These are phyloP conservation scores for Coemansia sp. DNA, from an alignment of 192 early-diverging fungal genomes.

Conservation along the genomic window DNA sequence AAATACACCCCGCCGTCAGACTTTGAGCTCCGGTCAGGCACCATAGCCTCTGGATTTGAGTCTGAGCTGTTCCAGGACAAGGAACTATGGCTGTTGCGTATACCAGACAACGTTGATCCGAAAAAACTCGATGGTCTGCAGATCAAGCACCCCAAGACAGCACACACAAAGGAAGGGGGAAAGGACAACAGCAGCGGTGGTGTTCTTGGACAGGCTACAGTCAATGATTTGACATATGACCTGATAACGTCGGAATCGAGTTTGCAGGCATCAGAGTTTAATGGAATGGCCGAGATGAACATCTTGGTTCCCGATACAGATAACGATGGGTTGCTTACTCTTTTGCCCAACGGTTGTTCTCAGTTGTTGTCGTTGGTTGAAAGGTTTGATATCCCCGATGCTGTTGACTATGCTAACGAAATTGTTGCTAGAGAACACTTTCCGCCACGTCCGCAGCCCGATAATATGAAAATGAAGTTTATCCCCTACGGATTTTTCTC, in stretches of 20 bases:
- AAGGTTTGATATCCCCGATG: constrained; percentile 34
- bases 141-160: constrained; percentile 38
- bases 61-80: constrained; percentile 24
- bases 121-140: constrained; percentile 35
- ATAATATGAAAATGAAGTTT: constrained; percentile 49
- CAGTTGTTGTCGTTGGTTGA: constrained; percentile 39
- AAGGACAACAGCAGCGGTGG: constrained; percentile 7
- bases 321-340: constrained; percentile 22
- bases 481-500: constrained; percentile 53
- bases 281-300: constrained; percentile 47
- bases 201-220: constrained; percentile 17
- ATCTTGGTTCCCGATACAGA: constrained; percentile 44
- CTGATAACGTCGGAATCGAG: constrained; percentile 19
- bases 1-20: constrained; percentile 39
- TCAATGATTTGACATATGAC: constrained; percentile 19
- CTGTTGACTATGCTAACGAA: constrained; percentile 16
- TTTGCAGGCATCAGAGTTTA: constrained; percentile 24
- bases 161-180: not conserved
- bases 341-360: constrained; percentile 28
- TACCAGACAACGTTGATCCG: constrained; percentile 40
- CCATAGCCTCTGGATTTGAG: constrained; percentile 8
- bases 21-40: constrained; percentile 25
- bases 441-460: constrained; percentile 33
- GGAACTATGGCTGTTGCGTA: constrained; percentile 50
- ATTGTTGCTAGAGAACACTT: constrained; percentile 18